These are phyloP conservation scores for Ambrosia hybrid DNA, from an alignment of 140 eudicot species.

Conservation along the genomic window DNA sequence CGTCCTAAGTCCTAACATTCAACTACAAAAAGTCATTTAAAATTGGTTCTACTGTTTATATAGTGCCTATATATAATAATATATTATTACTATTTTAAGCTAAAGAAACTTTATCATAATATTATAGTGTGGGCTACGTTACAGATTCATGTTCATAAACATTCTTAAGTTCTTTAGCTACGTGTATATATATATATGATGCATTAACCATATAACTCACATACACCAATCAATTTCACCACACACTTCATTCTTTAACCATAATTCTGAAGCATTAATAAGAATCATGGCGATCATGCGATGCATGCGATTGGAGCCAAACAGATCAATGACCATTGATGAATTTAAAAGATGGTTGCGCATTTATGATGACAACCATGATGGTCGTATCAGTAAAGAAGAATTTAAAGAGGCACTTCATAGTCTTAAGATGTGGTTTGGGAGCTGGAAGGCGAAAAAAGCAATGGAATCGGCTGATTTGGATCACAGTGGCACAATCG, in stretches of 20 bases:
- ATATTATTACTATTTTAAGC: no score
- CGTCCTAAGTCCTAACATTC: no score
- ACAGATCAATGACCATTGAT: constrained; percentile 45
- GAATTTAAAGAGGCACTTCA: constrained; percentile 55
- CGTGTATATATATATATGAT: constrained; percentile 15
- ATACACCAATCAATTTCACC: constrained; percentile 17
- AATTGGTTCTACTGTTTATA: constrained; percentile 1
- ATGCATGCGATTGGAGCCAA: constrained; percentile 44
- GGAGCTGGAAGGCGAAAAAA: constrained; percentile 56
- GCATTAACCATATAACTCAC: neutral
- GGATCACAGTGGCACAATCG: constrained; percentile 48
- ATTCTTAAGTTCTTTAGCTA: constrained; percentile 13
- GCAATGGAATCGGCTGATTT: constrained; percentile 48
- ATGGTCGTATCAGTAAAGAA: constrained; percentile 55
- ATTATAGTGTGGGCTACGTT: constrained; percentile 24
- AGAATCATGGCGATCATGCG: constrained; percentile 47
- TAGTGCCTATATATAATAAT: neutral
- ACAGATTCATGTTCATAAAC: neutral
- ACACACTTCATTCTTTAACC: neutral
- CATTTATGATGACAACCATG: constrained; percentile 48
- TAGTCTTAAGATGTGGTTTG: constrained; percentile 53
- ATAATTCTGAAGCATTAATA: neutral
- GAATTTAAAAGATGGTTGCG: constrained; percentile 67
- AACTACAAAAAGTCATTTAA: neutral
- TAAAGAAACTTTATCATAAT: no score